Conservation (phyloP, 2,329 filamentous ascomycete genomes). For the Arthrobotrys sinensis region DNA sequence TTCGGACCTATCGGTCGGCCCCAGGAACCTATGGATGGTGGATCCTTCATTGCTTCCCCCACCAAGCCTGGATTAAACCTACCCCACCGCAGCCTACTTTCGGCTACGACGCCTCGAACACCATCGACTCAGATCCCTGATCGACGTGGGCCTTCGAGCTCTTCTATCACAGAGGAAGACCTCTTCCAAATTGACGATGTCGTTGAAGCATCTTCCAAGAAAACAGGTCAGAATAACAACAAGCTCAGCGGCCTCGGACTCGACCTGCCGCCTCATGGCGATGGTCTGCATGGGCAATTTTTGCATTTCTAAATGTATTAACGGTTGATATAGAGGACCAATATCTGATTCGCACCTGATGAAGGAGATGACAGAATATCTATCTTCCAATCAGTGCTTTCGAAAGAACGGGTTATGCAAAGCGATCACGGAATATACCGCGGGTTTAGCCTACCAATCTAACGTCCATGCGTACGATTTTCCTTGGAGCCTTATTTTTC, state of each 20-base stretch:
- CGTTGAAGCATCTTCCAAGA: constrained; percentile 51
- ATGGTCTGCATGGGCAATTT: constrained; percentile 54
- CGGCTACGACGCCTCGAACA: constrained; percentile 33
- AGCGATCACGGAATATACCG: constrained; percentile 15
- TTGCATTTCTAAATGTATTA: constrained; percentile 50
- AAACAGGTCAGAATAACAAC: constrained; percentile 26
- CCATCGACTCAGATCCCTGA: constrained; percentile 35
- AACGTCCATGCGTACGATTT: constrained; percentile 30
- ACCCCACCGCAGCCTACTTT: constrained; percentile 30
- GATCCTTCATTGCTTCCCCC: constrained; percentile 56
- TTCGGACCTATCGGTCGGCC: constrained; percentile 62
- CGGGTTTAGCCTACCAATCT: constrained; percentile 15
- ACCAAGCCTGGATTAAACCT: constrained; percentile 29
- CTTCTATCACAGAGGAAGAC: constrained; percentile 47
- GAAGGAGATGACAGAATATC: constrained; percentile 24
- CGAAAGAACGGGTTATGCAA: constrained; percentile 4
- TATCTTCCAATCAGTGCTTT: constrained; percentile 19
- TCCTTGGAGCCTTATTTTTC: constrained; percentile 39
- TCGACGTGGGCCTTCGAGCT: constrained; percentile 37
- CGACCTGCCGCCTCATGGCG: constrained; percentile 28
- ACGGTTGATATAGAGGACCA: constrained; percentile 22
- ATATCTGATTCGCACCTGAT: constrained; percentile 30
- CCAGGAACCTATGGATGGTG: constrained; percentile 58
- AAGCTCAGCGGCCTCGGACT: constrained; percentile 41
- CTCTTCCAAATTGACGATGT: constrained; percentile 57